Evolutionary conservation across 768 basidiomycete genomes (phyloP).

Genomic region (Russula foetens): DNA sequence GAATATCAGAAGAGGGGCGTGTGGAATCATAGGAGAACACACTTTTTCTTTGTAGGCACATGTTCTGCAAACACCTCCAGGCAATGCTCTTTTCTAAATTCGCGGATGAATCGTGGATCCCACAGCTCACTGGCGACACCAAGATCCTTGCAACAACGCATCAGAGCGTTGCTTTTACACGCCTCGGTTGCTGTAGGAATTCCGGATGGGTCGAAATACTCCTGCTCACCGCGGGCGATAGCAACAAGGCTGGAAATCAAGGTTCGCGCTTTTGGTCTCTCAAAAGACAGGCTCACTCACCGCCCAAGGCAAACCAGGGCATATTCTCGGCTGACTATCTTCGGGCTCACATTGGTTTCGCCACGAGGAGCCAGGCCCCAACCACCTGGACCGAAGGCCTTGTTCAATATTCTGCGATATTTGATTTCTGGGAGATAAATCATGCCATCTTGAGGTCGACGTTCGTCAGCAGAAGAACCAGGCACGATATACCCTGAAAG

Average conservation of each 20-base stretch:
- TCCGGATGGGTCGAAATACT: slow-evolving; percentile 88
- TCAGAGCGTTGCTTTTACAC: slow-evolving; percentile 93
- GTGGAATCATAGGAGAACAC: slow-evolving; percentile 26
- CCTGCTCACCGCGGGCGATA: slow-evolving; percentile 91
- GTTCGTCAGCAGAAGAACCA: neutral
- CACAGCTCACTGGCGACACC: slow-evolving; percentile 96
- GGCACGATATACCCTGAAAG: neutral
- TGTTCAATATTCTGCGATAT: slow-evolving; percentile 85
- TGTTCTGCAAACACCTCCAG: slow-evolving; percentile 85
- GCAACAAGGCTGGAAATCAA: slow-evolving; percentile 59
- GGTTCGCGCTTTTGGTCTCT: neutral
- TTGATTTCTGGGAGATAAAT: slow-evolving; percentile 97
- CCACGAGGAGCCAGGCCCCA: slow-evolving; percentile 95
- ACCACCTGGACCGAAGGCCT: slow-evolving; percentile 91
- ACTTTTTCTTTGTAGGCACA: slow-evolving; percentile 85
- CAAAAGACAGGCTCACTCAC: slow-evolving; percentile 35
- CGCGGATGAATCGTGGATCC: slow-evolving; percentile 94
- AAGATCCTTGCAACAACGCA: slow-evolving; percentile 96
- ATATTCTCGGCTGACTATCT: slow-evolving; percentile 88
- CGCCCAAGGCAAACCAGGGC: slow-evolving; percentile 89
- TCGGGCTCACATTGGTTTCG: slow-evolving; percentile 84
- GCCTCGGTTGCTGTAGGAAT: slow-evolving; percentile 92
- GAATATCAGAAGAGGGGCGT: neutral
- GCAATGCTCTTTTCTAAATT: slow-evolving; percentile 81
- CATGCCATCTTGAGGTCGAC: slow-evolving; percentile 60